Base-by-base conservation (phyloP, 768 basidiomycete species). In the Boletus sp. region DNA sequence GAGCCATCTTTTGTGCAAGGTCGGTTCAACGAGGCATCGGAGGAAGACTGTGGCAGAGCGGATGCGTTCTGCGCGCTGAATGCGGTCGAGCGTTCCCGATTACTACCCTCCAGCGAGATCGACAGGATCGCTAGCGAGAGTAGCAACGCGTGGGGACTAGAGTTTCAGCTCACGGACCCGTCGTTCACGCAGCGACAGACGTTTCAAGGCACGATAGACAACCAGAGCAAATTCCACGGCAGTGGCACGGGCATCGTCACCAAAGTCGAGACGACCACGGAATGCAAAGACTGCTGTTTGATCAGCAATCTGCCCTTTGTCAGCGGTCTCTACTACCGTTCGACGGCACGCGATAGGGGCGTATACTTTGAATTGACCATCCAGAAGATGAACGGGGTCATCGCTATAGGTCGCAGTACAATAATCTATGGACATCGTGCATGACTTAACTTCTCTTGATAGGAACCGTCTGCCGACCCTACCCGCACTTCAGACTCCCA, bases 391-490 rank as follows among this genome's bases (percentile, higher is more conserved):
- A 35, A 80, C 30, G 83, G 85, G 5, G 70, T 83, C 47, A 74
- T 89, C 42, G 83, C 86, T 1, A 67, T 89, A 47, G 87, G 86
- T 85, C 47, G 44, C 74, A 2, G 20, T 40, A n/a, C 35, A 14
- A 9, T 55, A n/a, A 7, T 24, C 15, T 17, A 33, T 20, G 28
- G n/a, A 12, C 29, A 18, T 29, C 12, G 8, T 33, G 10, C 9
- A 10, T 58, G 47, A 50, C 50, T 40, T 40, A 33, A 39, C 11
- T 2, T 20, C n/a, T 48, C 20, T 40, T 4, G 8, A 49, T 47
- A 87, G 86, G 87, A 8, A 86, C 83, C 1, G 75, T 84, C 11
- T 87, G 85, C 63, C 75, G 75, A 17, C 86, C 87, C 4, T 87
- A 87, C 61, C 87, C 86, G 0, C 69, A 71, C 1, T 87, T 82